Evolutionary conservation across 768 basidiomycete species (phyloP), one percentile per base, ranked within the genome.

Genomic region (Lentinula edodes): DNA sequence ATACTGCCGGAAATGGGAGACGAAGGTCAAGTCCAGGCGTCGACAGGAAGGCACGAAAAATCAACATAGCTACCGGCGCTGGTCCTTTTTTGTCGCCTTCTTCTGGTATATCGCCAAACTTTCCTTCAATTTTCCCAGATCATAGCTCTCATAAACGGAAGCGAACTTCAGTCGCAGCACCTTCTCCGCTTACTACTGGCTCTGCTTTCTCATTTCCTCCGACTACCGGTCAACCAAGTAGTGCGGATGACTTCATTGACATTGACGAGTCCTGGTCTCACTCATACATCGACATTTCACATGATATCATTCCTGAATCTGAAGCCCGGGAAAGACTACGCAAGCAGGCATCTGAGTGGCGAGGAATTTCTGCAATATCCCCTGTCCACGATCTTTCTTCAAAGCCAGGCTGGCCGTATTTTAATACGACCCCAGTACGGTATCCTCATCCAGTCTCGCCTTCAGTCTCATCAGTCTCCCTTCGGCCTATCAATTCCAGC

Each of bases 341-440:
- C n/a, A 74, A 75, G n/a, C 81, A 84, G 16, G 87, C 88, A 10
- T 77, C 81, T 20, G 73, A 79, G 16, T 91, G 88, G 88, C 75
- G 89, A 8, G 88, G 89, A 1, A 74, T 90, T 35, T 81, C 84
- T n/a, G 88, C 87, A 6, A 73, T 84, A 63, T 67, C 73, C 3
- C 58, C 71, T 6, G 12, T 10, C 5, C 35, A 54, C 10, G 20
- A 39, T 16, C 5, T 9, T 42, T 38, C 35, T 1, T 38, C 16
- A 16, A 38, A 54, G 1, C 51, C 51, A 16, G 53, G 53, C 7
- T 54, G 53, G 53, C 53, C 53, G 34, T 54, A 56, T 42, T 43
- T 43, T 15, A 15, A 56, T 16, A 16, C 39, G 15, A 41, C n/a
- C 7, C 52, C 58, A 2, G 58, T 59, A 12, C 32, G 45, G 8